Evolutionary conservation across 768 basidiomycete genomes (phyloP).

Genomic region (Candolleomyces eurysporus): DNA sequence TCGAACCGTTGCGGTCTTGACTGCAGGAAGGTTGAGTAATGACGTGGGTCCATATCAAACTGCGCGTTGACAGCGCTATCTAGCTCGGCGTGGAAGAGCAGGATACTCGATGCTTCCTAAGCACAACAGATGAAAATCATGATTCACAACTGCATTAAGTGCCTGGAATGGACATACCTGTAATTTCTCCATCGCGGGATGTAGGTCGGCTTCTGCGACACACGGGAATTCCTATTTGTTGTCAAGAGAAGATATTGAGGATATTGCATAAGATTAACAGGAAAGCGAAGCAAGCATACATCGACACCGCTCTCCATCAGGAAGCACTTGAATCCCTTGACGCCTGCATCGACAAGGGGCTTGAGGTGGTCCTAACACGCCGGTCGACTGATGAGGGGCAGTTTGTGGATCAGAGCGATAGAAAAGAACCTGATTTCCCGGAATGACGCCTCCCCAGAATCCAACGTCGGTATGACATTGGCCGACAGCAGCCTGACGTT

Average conservation of each 20-base stretch:
- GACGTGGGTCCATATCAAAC: slow-evolving; percentile 36
- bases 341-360: slow-evolving; percentile 75
- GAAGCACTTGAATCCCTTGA: slow-evolving; percentile 97
- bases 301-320: slow-evolving; percentile 95
- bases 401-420: not conserved
- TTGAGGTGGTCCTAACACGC: slow-evolving; percentile 59
- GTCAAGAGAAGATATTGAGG: slow-evolving; percentile 5
- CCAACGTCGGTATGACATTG: slow-evolving; percentile 82
- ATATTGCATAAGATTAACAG: not conserved
- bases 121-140: slow-evolving; percentile 3
- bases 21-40: slow-evolving; percentile 78
- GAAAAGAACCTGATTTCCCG: slow-evolving; percentile 72
- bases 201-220: slow-evolving; percentile 69
- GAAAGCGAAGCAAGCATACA: slow-evolving; percentile 45
- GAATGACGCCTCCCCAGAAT: slow-evolving; percentile 95
- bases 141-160: slow-evolving; percentile 1
- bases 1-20: slow-evolving; percentile 86
- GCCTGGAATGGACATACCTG: slow-evolving; percentile 46
- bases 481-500: slow-evolving; percentile 66
- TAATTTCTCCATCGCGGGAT: slow-evolving; percentile 68
- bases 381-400: not conserved
- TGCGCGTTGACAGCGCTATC: slow-evolving; percentile 27
- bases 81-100: slow-evolving; percentile 94
- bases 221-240: slow-evolving; percentile 85
- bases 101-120: slow-evolving; percentile 65